Evolutionary conservation across 345 rosid species (phyloP).

Genomic region (Dipteronia sinensis): DNA sequence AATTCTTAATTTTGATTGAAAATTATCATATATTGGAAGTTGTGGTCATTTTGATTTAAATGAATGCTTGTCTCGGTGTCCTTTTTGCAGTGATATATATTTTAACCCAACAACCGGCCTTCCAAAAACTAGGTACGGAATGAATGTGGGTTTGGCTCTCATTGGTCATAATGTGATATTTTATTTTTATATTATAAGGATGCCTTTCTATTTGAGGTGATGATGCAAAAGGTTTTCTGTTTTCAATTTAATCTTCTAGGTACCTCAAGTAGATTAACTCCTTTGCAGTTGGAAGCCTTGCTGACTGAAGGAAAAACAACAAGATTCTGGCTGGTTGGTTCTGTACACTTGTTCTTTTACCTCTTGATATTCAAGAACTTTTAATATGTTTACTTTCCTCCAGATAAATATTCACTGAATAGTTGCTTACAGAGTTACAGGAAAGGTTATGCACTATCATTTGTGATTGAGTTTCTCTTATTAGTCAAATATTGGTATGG

Average conservation of each 20-base stretch:
- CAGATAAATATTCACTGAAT: neutral
- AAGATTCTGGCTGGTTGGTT: constrained; percentile 89
- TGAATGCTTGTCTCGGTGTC: neutral
- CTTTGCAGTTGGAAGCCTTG: constrained; percentile 80
- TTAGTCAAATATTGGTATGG: neutral
- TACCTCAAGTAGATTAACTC: constrained; percentile 66
- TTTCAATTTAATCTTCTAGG: constrained; percentile 45
- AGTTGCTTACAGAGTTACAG: neutral
- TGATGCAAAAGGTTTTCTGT: neutral
- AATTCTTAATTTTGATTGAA: neutral
- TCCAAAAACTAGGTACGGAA: constrained; percentile 60
- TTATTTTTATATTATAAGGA: constrained; percentile 1
- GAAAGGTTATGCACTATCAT: neutral
- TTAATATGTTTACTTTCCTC: constrained; percentile 1
- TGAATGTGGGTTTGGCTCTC: neutral
- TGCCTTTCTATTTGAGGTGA: neutral
- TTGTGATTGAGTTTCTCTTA: neutral
- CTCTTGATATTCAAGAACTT: constrained; percentile 1
- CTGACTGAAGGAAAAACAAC: constrained; percentile 76
- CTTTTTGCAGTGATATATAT: constrained; percentile 63
- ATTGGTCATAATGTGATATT: neutral
- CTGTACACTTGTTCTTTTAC: constrained; percentile 16
- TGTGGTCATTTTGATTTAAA: neutral
- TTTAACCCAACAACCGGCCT: constrained; percentile 70
- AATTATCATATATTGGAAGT: neutral